Percentiles rank a stretch among this genome's conserved stretches.
Conservation (phyloP, 345 rosid species). For the Orychophragmus violaceus region DNA sequence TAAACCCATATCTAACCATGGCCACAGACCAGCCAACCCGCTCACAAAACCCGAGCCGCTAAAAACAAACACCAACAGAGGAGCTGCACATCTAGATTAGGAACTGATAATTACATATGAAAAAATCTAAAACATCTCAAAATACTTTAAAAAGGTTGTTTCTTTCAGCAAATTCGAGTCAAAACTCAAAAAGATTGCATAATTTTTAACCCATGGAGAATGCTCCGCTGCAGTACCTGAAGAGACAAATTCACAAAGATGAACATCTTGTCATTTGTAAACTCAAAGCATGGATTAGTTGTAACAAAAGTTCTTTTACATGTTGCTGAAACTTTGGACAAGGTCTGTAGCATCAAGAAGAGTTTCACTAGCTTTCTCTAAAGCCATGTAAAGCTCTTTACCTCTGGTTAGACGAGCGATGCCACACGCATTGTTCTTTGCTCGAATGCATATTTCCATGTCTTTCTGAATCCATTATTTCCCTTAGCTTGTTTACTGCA, state of each 20-base stretch:
- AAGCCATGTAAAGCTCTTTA: slow-evolving; percentile 84
- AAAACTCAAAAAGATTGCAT: no score
- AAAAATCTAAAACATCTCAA: not conserved
- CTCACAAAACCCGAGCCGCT: no score
- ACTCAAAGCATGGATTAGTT: not conserved
- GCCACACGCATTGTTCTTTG: slow-evolving; percentile 82
- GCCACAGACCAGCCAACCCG: no score
- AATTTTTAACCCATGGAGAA: slow-evolving; percentile 28
- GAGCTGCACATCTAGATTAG: no score
- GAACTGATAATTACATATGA: no score
- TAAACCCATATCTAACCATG: no score
- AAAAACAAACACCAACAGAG: no score
- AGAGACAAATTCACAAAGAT: not conserved
- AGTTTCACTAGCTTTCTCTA: slow-evolving; percentile 83
- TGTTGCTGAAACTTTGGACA: slow-evolving; percentile 85
- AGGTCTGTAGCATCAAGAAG: slow-evolving; percentile 94
- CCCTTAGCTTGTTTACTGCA: slow-evolving; percentile 75
- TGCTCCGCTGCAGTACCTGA: slow-evolving; percentile 30
- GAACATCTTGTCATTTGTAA: not conserved
- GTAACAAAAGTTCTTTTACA: no score
- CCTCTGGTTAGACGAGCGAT: slow-evolving; percentile 60
- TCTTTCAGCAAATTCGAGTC: no score
- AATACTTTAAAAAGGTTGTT: not conserved
- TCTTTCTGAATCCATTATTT: slow-evolving; percentile 82
- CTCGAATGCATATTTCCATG: slow-evolving; percentile 69